Evolutionary conservation across 108 stramenopile species (phyloP), one percentile per base, ranked within the genome.

Genomic region (Skeletonema grethae): DNA sequence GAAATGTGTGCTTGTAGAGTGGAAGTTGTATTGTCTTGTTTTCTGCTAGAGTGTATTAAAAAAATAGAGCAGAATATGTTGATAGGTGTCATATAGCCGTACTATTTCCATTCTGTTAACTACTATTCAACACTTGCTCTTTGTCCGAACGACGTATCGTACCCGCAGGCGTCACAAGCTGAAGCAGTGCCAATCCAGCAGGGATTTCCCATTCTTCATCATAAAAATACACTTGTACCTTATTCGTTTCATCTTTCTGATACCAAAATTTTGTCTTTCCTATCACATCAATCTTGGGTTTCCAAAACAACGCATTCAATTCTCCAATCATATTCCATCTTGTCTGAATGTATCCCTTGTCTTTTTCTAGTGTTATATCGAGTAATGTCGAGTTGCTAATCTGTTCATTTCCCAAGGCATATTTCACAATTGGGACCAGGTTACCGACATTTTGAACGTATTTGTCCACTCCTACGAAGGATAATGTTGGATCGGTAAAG

Each of bases 241-340:
- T 64, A n/a, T 18, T 32, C 36, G 36, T 60, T 25, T 29, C 35
- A 57, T 11, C 69, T 34, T 34, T 3, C 4, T 34, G 32, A 55
- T 84, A 93, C 92, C 92, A 93, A 73, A 93, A 93, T 68, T 89
- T 90, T 7, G 92, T 93, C 16, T 83, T 59, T 18, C 92, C 86
- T 63, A 93, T 87, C 28, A 93, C 92, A 84, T 93, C 87, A 63
- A 93, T 84, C 64, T 73, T 86, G 15, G 92, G 92, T 64, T 82
- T 89, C 92, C 92, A 93, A n/a, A 82, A 82, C 24, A 86, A 56
- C 11, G 35, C 60, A 43, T 77, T 84, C 43, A 93, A 72, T 45
- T 86, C 82, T 12, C 92, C 92, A 9, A 93, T 78, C 89, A 93
- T 93, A 43, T 90, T 93, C 92, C 92, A 93, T 58, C 89, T 71